phyloP scores from a whole-genome alignment of 1,284 basidiomycete genomes.

The Cutaneotrichosporon sp. region DNA sequence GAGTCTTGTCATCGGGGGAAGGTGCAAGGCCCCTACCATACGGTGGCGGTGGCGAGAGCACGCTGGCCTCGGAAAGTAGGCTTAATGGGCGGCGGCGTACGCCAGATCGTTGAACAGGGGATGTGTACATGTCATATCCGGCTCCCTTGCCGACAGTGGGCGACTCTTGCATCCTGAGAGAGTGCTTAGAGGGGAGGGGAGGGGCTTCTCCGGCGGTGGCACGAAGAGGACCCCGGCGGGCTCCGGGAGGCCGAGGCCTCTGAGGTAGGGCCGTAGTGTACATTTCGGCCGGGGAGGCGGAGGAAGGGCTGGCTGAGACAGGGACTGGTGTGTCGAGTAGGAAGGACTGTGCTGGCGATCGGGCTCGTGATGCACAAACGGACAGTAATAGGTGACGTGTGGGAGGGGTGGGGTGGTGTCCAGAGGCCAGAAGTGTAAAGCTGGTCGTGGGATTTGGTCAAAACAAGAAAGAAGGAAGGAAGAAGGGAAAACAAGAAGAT shows the following conservation, averaged over 20 bases:
- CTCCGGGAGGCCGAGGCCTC: constrained; percentile 7
- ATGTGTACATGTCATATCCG: constrained; percentile 7
- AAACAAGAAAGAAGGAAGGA: not conserved
- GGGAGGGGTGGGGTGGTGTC: not conserved
- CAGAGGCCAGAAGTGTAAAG: not conserved
- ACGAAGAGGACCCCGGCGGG: not conserved
- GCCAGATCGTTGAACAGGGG: not conserved
- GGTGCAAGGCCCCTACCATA: constrained; percentile 8
- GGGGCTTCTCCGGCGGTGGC: not conserved
- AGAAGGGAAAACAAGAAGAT: not conserved
- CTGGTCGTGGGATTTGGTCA: not conserved
- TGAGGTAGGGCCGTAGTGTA: constrained; percentile 1
- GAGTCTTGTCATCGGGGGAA: constrained; percentile 2
- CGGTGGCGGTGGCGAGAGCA: constrained; percentile 19
- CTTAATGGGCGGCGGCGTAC: constrained; percentile 16
- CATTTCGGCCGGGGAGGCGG: not conserved
- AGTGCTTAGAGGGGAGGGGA: constrained; percentile 4
- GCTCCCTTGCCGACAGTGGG: not conserved
- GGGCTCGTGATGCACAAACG: constrained; percentile 3
- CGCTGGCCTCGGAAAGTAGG: constrained; percentile 13
- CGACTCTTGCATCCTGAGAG: constrained; percentile 10
- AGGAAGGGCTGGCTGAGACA: not conserved
- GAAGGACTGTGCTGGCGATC: not conserved
- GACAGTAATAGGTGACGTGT: not conserved
- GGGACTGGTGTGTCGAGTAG: not conserved